Percentiles rank a stretch among this genome's conserved stretches.
Conservation (phyloP, 805 yeast species). For the Grigorovia jiainica region DNA sequence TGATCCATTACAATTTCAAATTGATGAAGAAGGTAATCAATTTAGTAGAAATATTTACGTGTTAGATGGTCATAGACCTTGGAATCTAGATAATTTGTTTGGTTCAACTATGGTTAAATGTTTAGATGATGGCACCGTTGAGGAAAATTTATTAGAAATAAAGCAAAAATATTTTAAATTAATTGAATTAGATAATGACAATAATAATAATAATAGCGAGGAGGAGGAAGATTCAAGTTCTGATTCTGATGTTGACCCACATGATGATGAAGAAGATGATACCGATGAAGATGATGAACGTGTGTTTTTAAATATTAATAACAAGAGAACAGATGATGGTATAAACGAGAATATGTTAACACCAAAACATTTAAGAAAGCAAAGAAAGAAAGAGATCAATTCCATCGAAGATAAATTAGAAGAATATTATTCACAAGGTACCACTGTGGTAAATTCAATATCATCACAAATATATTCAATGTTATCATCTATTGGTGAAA, state of each 20-base stretch:
- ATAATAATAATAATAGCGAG: conserved; percentile 30
- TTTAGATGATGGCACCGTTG: conserved; percentile 77
- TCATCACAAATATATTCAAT: conserved; percentile 76
- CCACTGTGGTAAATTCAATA: conserved; percentile 62
- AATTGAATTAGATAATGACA: conserved; percentile 34
- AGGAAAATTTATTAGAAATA: conserved; percentile 46
- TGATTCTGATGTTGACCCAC: conserved; percentile 28
- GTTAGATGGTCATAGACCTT: conserved; percentile 89
- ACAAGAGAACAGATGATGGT: conserved; percentile 18
- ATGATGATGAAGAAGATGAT: conserved; percentile 28
- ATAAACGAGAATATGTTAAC: conserved; percentile 1
- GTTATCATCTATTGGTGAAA: conserved; percentile 74
- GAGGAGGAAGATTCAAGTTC: conserved; percentile 29
- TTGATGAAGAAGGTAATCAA: conserved; percentile 25
- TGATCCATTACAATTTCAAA: conserved; percentile 43
- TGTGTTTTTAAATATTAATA: conserved; percentile 16
- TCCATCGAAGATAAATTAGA: conserved; percentile 51
- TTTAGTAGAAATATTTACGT: conserved; percentile 60
- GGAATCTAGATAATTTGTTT: conserved; percentile 89
- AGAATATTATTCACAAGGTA: conserved; percentile 75
- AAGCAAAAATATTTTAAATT: conserved; percentile 52
- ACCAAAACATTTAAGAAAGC: conserved; percentile 9
- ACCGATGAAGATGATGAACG: conserved; percentile 19
- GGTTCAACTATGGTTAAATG: conserved; percentile 72
- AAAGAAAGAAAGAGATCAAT: conserved; percentile 34